phyloP scores from a whole-genome alignment of 176 grass and related monocot species.

The Metroxylon sagu region DNA sequence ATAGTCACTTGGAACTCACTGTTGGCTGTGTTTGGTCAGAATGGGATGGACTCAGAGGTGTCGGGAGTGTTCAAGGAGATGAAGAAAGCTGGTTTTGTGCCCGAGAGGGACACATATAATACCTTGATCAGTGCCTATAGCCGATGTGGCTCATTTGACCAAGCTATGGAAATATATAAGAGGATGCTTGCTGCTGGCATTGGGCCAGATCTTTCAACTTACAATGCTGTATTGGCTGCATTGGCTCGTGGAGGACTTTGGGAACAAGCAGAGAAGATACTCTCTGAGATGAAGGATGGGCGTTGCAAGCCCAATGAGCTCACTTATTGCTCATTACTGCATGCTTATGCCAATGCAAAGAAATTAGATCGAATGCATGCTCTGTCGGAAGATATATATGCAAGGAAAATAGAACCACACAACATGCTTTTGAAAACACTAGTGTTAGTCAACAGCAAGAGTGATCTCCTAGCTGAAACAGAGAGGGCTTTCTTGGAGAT shows the following conservation, averaged over 20 bases:
- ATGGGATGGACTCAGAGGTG: conserved; percentile 73
- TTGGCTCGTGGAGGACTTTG: conserved; percentile 58
- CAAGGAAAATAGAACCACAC: conserved; percentile 40
- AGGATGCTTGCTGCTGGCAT: conserved; percentile 77
- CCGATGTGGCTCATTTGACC: conserved; percentile 68
- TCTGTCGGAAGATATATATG: conserved; percentile 76
- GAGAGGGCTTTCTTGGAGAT: conserved; percentile 73
- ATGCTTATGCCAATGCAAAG: conserved; percentile 80
- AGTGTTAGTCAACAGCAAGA: conserved; percentile 83
- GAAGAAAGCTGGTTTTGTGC: conserved; percentile 82
- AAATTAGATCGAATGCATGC: conserved; percentile 42
- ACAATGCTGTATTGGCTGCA: conserved; percentile 80
- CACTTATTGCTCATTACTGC: conserved; percentile 88
- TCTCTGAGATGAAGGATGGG: conserved; percentile 68
- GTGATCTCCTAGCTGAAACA: conserved; percentile 48
- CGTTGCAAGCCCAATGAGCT: conserved; percentile 69
- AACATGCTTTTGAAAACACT: conserved; percentile 69
- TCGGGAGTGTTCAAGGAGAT: conserved; percentile 85
- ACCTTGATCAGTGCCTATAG: conserved; percentile 90
- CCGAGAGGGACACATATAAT: conserved; percentile 82
- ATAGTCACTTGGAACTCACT: conserved; percentile 89
- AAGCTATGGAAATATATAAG: conserved; percentile 93
- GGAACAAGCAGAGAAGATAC: conserved; percentile 64
- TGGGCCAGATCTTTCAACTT: conserved; percentile 63
- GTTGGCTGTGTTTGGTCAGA: conserved; percentile 75